These are phyloP conservation scores for Saccharomyces hybrid DNA, from an alignment of 1,139 yeast genomes.

Conservation along the genomic window DNA sequence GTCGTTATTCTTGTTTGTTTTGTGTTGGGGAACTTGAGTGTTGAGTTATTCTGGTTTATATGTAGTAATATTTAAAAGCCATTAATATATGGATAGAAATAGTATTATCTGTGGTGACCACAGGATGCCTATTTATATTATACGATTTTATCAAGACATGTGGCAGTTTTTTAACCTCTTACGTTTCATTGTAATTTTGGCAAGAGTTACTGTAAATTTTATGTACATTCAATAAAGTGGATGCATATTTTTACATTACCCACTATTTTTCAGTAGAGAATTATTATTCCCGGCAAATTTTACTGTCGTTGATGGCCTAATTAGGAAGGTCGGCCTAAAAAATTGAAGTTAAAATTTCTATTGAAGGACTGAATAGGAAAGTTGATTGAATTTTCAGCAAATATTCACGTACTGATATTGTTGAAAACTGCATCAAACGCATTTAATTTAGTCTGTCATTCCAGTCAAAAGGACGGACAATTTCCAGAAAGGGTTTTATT, in stretches of 20 bases:
- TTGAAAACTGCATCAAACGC: neutral
- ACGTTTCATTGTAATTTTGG: neutral
- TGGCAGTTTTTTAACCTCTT: neutral
- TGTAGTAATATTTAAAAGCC: neutral
- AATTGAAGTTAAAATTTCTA: slow-evolving; percentile 2
- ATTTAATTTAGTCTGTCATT: neutral
- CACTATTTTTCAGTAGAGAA: neutral
- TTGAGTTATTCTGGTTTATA: neutral
- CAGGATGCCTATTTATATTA: neutral
- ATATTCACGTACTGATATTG: neutral
- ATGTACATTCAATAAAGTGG: neutral
- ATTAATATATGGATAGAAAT: neutral
- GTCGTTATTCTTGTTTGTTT: neutral
- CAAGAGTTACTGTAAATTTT: neutral
- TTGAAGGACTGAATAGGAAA: neutral
- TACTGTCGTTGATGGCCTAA: slow-evolving; percentile 1
- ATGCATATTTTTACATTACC: neutral
- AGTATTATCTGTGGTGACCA: neutral
- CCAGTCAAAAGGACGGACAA: neutral
- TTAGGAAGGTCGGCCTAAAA: neutral
- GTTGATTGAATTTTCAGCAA: neutral
- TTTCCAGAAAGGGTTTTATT: neutral
- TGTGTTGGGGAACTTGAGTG: neutral
- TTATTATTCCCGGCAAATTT: neutral
- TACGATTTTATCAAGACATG: neutral